Base-by-base conservation (phyloP, 257 asterid species). In the Nicotiana paniculata region DNA sequence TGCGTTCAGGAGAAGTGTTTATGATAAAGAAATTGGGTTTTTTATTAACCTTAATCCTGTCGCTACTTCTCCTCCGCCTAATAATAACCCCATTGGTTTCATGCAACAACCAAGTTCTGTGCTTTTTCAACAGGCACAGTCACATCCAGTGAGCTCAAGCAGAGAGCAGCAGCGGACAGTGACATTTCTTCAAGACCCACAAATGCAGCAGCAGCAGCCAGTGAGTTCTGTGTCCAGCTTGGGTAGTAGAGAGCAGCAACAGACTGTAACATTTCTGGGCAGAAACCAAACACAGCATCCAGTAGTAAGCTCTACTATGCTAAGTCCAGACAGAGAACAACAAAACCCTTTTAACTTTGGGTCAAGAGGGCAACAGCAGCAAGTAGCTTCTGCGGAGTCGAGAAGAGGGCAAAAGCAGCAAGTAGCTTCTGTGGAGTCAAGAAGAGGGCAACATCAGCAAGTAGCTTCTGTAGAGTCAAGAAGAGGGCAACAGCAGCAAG, bases 1-100 rank as follows among this genome's bases (percentile, higher is more conserved):
- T 69, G 93, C 97, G 18, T 80, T 93, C 21, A 86, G 88, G 72
- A 96, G 92, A 81, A 77, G 88, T 16, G 3, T 83, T 83, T 96
- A 94, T 83, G 98, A 96, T 82, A 90, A 89, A 35, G 95, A 96
- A 82, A 84, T 94, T 18, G 83, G 88, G 32, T 89, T 87, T 86
- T 88, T 81, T 57, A 67, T 59, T 17, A 70, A 70, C 58, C 83
- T 70, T 30, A 58, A 68, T 17, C 83, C 83, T 4, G 79, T 79
- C 0, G 77, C 65, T 9, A 32, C 28, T 30, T 68, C 82, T 35
- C 13, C 84, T 55, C 72, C 81, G 30, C 39, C 62, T 2, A 26
- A 55, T 11, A 24, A 6, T 24, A 61, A 61, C 37, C 65, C 82
- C 15, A 32, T 62, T 43, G 76, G 82, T 24, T 32, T 78, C 78